A percentile compares a stretch with the other conserved stretches of the same genome.
Evolutionary conservation across 1,284 basidiomycete species (phyloP).

Genomic region (Cutaneotrichosporon cyanovorans): DNA sequence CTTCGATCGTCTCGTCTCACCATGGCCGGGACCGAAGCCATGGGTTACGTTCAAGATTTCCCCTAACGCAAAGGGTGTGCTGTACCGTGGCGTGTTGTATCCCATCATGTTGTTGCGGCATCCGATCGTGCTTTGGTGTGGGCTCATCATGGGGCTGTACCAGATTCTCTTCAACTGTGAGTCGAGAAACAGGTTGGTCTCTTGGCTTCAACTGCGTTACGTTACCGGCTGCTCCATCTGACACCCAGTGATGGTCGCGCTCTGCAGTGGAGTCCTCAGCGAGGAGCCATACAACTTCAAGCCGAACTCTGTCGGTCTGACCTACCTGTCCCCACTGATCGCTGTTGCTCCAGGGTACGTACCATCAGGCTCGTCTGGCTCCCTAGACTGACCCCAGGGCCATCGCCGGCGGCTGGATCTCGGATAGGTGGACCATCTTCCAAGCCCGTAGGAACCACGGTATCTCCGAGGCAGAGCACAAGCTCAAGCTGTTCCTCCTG

Average conservation of each 20-base stretch:
- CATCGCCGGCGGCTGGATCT: slow-evolving; percentile 7
- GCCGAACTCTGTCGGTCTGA: slow-evolving; percentile 16
- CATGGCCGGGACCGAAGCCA: slow-evolving; percentile 13
- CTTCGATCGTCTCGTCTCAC: slow-evolving; percentile 2
- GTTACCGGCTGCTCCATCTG: too few relatives aligned
- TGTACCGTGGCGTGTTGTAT: slow-evolving; percentile 14
- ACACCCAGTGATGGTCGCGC: slow-evolving; percentile 13
- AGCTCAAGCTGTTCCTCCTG: slow-evolving; percentile 13
- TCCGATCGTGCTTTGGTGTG: slow-evolving; percentile 16
- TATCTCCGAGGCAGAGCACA: slow-evolving; percentile 20
- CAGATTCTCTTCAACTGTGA: slow-evolving; percentile 20
- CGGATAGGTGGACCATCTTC: slow-evolving; percentile 9
- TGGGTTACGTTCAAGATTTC: slow-evolving; percentile 7
- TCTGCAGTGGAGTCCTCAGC: slow-evolving; percentile 16
- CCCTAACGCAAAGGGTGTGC: slow-evolving; percentile 11
- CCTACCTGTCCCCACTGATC: slow-evolving; percentile 17
- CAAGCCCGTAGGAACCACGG: slow-evolving; percentile 11
- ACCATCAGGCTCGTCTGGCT: neutral
- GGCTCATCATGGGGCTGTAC: slow-evolving; percentile 15
- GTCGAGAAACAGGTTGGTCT: too few relatives aligned
- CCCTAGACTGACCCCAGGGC: neutral
- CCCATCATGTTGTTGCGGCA: slow-evolving; percentile 10
- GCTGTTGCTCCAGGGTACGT: slow-evolving; percentile 15
- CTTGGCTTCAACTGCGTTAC: too few relatives aligned
- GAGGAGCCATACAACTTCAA: slow-evolving; percentile 19